A percentile compares a stretch with the other conserved stretches of the same genome.
These are phyloP conservation scores for Mikania micrantha DNA, from an alignment of 129 eudicot genomes.

Conservation along the genomic window DNA sequence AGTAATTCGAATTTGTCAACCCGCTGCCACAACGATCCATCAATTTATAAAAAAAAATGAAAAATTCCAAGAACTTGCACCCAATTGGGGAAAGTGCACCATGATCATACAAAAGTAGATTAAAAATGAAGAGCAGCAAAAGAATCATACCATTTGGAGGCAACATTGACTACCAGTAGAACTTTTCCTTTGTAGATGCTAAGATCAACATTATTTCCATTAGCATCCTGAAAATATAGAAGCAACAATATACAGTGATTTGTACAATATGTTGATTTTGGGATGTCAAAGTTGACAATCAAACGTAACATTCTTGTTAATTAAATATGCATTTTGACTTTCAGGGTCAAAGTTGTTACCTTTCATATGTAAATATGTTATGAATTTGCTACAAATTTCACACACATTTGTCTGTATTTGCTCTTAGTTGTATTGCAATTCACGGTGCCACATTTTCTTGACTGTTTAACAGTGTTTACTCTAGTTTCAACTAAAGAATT, in stretches of 20 bases:
- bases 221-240: constrained; percentile 34
- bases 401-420: background rate
- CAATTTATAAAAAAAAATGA: background rate
- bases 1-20: constrained; percentile 81
- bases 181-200: constrained; percentile 55
- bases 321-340: background rate
- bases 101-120: background rate
- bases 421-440: background rate
- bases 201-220: constrained; percentile 41
- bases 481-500: background rate
- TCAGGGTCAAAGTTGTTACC: background rate
- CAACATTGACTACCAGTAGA: constrained; percentile 55
- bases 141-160: constrained; percentile 53
- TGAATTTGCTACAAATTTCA: background rate
- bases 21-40: constrained; percentile 51
- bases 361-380: background rate
- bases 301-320: background rate
- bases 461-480: background rate
- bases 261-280: background rate
- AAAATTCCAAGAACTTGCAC: background rate
- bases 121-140: background rate
- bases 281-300: constrained; percentile 2
- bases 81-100: background rate
- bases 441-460: background rate
- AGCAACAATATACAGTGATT: background rate